phyloP scores from a whole-genome alignment of 2,329 filamentous ascomycete species.

The Diaporthe amygdali region DNA sequence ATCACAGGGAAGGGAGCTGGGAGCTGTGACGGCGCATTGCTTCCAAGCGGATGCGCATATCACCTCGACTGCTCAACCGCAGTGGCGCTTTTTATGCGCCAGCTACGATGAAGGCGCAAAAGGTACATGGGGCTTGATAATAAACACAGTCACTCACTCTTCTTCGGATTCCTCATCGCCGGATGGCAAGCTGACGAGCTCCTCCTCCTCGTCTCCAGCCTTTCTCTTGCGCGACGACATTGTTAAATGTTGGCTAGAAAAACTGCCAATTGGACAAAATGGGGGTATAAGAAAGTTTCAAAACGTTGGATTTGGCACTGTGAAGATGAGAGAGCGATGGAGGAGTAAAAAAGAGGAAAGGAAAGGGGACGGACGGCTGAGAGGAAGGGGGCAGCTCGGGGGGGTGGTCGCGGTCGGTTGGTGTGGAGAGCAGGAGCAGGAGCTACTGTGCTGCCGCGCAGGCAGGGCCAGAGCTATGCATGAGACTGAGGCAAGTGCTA shows the following conservation, averaged over 20 bases:
- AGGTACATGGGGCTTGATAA: slow-evolving; percentile 35
- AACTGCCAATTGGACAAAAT: slow-evolving; percentile 34
- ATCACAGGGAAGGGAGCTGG: not conserved
- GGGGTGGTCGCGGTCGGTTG: slow-evolving; percentile 26
- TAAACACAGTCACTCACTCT: slow-evolving; percentile 50
- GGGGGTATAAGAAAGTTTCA: not conserved
- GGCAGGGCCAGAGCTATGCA: slow-evolving; percentile 3
- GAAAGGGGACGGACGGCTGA: slow-evolving; percentile 28
- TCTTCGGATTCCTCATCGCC: slow-evolving; percentile 58
- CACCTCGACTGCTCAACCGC: not conserved
- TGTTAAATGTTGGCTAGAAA: slow-evolving; percentile 25
- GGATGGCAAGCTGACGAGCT: slow-evolving; percentile 60
- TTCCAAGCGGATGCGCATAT: not conserved
- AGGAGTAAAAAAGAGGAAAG: slow-evolving; percentile 27
- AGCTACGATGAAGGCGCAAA: slow-evolving; percentile 12
- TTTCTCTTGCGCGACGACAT: slow-evolving; percentile 61
- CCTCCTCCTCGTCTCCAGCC: slow-evolving; percentile 51
- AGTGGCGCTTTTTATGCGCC: slow-evolving; percentile 26
- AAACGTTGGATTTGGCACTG: not conserved
- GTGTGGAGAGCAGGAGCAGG: slow-evolving; percentile 24
- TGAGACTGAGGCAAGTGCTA: not conserved
- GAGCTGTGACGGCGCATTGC: not conserved
- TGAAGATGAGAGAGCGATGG: slow-evolving; percentile 7
- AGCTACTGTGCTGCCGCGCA: slow-evolving; percentile 10
- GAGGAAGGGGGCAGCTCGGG: slow-evolving; percentile 31